phyloP scores from a whole-genome alignment of 2,329 filamentous ascomycete genomes.

The Apiospora pterosperma region DNA sequence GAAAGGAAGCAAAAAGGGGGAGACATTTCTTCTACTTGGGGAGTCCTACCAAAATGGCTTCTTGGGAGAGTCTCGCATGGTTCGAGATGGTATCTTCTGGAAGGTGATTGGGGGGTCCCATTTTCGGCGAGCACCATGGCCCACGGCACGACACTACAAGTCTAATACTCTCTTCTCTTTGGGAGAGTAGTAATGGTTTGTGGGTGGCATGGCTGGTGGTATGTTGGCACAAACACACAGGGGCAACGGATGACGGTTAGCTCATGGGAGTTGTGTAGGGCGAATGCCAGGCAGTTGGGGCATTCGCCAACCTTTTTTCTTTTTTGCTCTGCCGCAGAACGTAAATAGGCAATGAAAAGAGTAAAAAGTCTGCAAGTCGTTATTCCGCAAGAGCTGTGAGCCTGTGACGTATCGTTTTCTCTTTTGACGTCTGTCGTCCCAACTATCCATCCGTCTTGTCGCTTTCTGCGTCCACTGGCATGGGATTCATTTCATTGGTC shows the following conservation, averaged over 20 bases:
- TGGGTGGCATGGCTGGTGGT: neutral
- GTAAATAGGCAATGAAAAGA: constrained; percentile 11
- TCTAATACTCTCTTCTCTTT: neutral
- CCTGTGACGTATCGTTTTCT: neutral
- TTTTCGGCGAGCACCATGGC: neutral
- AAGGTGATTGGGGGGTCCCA: neutral
- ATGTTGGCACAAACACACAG: neutral
- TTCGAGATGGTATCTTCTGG: constrained; percentile 5
- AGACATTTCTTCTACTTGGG: constrained; percentile 1
- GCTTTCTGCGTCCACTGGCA: neutral
- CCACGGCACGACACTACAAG: neutral
- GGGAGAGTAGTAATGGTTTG: neutral
- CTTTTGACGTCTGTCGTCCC: neutral
- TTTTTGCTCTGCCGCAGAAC: constrained; percentile 8
- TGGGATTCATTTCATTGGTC: neutral
- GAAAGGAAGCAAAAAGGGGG: neutral
- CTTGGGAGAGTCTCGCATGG: constrained; percentile 7
- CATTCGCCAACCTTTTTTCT: neutral
- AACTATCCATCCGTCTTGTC: neutral
- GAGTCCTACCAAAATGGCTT: neutral
- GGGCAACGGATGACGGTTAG: constrained; percentile 1
- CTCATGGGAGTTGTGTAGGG: constrained; percentile 3
- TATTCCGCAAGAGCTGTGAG: neutral
- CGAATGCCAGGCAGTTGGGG: neutral
- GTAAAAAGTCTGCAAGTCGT: constrained; percentile 7